Base-by-base conservation (phyloP, 345 rosid genomes). In the Noccaea caerulescens region DNA sequence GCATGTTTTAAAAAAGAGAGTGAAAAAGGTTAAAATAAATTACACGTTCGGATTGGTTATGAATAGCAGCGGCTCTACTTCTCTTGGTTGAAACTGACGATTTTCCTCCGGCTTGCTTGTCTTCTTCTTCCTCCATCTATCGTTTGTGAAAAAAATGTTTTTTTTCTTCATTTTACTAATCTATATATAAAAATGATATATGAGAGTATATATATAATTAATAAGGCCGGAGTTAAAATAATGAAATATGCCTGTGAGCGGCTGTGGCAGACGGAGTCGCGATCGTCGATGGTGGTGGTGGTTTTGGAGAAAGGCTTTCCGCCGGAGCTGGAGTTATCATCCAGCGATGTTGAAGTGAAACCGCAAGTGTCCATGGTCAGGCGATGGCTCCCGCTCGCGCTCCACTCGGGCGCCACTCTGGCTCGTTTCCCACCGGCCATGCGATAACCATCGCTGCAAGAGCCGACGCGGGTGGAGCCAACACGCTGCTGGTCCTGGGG, bases 31-130 rank as follows among this genome's bases (percentile, higher is more conserved):
- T 25, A 10, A 54, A 57, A 16, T 30, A 38, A 50, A 23, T 34
- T 87, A 93, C 98, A 12, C 98, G 87, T 84, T 94, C 99, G 45
- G 97, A 94, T 75, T 91, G 99, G 83, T 91, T 94, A 74, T 94
- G 99, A 69, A 94, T 82, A 20, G 93, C 97, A 10, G 97, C 99
- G 57, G 99, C 97, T 58, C 99, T 76, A 72, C 93, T 89, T 77
- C 96, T 80, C 75, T 84, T 91, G 2, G 89, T 91, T 16, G 92
- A 89, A 56, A 71, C 76, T 11, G 94, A 83, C n/a, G 94, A 89
- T 77, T 88, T 86, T 8, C 83, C 77, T 12, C 14, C 82, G 1
- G 72, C 82, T 73, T 72, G 85, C 79, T 72, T 79, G 46, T 71
- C 74, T 3, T 79, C 88, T 12, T 80, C 84, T 10, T 75, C 86